These are phyloP conservation scores for Exophiala sideris DNA, from an alignment of 2,329 filamentous ascomycete genomes.

Conservation along the genomic window DNA sequence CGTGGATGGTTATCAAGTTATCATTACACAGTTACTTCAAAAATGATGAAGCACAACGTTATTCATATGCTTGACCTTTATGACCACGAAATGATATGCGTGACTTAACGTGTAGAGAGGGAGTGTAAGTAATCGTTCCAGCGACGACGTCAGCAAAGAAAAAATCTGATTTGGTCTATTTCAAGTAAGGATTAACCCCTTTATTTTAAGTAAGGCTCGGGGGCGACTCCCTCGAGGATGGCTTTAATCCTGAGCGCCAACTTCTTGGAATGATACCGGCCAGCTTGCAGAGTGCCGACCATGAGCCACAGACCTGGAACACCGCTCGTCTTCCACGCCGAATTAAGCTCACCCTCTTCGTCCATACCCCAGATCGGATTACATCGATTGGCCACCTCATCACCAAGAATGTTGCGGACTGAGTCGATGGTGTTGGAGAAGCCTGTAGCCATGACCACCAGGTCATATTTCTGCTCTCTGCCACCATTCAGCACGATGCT, in stretches of 20 bases:
- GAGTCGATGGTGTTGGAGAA: slow-evolving; percentile 31
- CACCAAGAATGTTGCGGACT: slow-evolving; percentile 28
- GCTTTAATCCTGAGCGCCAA: neutral
- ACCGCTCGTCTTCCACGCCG: slow-evolving; percentile 34
- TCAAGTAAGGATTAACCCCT: no score
- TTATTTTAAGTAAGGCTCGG: no score
- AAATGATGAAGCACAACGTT: no score
- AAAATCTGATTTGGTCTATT: no score
- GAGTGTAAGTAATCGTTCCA: no score
- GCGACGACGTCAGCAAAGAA: no score
- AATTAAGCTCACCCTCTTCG: slow-evolving; percentile 32
- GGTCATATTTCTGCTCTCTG: slow-evolving; percentile 35
- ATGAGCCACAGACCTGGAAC: slow-evolving; percentile 39
- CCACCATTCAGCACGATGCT: slow-evolving; percentile 35
- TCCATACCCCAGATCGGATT: slow-evolving; percentile 32
- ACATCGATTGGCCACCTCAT: slow-evolving; percentile 27
- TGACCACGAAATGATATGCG: no score
- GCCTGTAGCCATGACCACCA: slow-evolving; percentile 32
- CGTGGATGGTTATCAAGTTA: no score
- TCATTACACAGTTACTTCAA: no score
- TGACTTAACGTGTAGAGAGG: no score
- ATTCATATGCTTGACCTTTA: no score
- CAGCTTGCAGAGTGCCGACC: slow-evolving; percentile 2
- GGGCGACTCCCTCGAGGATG: neutral
- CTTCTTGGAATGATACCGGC: neutral